Evolutionary conservation across 1,139 yeast species (phyloP), one percentile per base, ranked within the genome.

Genomic region (Pichia sp.): DNA sequence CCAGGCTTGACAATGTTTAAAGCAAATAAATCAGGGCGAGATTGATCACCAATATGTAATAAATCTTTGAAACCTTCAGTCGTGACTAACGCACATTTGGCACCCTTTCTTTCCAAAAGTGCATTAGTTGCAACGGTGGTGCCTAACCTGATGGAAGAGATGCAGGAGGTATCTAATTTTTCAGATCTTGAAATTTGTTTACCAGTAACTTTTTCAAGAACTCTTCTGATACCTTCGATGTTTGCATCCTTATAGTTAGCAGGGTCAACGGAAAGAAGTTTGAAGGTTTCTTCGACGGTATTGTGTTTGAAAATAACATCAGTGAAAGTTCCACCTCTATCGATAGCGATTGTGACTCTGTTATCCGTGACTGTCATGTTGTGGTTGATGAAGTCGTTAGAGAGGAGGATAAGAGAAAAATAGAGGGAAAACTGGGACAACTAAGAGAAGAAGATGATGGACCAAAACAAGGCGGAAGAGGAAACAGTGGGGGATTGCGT

Each of bases 191-290:
- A 72, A 30, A 81, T 79, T 8, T 55, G 38, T 8, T 52, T 56
- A 0, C 73, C 71, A 2, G 74, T 68, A 39, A 71, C 72, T 24
- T 62, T 59, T 52, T 82, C 91, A 41, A 87, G 59, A 0, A 84
- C 72, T 34, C 94, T 62, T 46, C 96, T 67, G 33, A 87, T 84
- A 6, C 95, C 96, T 60, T 87, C 96, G 12, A 88, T 67, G 4
- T 94, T 94, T 1, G 96, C 95, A 65, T 87, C 96, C 8, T 67
- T 63, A 55, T 87, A 87, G 60, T 86, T 86, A 32, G 69, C 64
- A 0, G 96, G 94, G 53, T 87, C 96, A 8, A 82, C 95, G 1
- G 95, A 84, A 19, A 87, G 65, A 29, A 87, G 62, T 58, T 87
- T 87, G 50, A 72, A 65, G 27, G 67, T 63, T 20, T 72, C 66